Conservation (phyloP, 331 rosid genomes). For the Rosa hybrid region DNA sequence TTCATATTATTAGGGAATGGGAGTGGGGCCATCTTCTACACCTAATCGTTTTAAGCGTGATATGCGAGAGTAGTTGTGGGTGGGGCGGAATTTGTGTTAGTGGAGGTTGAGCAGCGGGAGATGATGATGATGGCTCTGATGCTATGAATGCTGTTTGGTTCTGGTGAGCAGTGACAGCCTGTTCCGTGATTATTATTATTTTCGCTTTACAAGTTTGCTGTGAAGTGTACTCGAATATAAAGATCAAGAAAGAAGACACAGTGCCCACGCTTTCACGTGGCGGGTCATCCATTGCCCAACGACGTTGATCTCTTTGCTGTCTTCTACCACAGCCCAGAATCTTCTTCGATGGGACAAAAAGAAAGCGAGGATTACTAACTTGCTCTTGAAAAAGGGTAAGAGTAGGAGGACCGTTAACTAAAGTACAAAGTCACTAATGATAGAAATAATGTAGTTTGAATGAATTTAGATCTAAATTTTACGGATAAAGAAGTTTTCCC, state of each 20-base stretch:
- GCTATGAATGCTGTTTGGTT: not conserved
- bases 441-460: too few relatives aligned
- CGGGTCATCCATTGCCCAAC: not conserved
- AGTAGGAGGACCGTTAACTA: too few relatives aligned
- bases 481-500: too few relatives aligned
- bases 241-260: not conserved
- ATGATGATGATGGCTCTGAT: not conserved
- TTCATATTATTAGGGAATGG: not conserved
- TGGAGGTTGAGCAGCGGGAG: not conserved
- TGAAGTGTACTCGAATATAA: not conserved
- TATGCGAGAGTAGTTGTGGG: not conserved
- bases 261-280: constrained; percentile 4
- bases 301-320: not conserved
- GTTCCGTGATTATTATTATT: not conserved
- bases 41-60: not conserved
- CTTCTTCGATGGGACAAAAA: not conserved
- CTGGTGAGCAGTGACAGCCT: not conserved
- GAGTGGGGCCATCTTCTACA: not conserved
- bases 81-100: not conserved
- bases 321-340: constrained; percentile 2
- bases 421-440: too few relatives aligned
- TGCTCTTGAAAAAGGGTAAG: not conserved
- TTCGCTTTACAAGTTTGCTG: not conserved
- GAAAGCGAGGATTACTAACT: not conserved
- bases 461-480: too few relatives aligned